Percentiles rank a stretch among this genome's conserved stretches.
These are phyloP conservation scores for Dipodascus albidus DNA, from an alignment of 805 yeast species.

Conservation along the genomic window DNA sequence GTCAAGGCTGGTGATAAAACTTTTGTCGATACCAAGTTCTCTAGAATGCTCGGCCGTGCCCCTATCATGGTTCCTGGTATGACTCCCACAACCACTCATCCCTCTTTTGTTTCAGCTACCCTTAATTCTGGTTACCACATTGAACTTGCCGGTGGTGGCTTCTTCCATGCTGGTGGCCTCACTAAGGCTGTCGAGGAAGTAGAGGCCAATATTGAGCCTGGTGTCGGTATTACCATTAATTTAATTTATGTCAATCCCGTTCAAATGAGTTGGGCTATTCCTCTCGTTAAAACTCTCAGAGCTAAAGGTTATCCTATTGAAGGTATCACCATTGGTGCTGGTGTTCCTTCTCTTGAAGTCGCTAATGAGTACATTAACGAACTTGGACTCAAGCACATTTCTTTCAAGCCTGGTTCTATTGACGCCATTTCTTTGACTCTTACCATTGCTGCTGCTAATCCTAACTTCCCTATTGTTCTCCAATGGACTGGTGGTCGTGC, in stretches of 20 bases:
- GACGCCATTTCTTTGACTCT: conserved; percentile 84
- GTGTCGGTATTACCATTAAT: conserved; percentile 84
- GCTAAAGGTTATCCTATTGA: conserved; percentile 91
- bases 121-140: conserved; percentile 94
- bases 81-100: conserved; percentile 97
- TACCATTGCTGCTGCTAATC: conserved; percentile 89
- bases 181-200: conserved; percentile 66
- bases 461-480: conserved; percentile 88
- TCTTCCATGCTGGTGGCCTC: conserved; percentile 64
- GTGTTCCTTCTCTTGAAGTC: conserved; percentile 96
- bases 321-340: conserved; percentile 96
- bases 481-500: conserved; percentile 99
- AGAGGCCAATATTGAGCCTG: conserved; percentile 60
- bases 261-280: conserved; percentile 98
- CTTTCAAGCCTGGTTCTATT: conserved; percentile 95
- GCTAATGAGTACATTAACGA: conserved; percentile 93
- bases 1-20: conserved; percentile 65
- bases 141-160: conserved; percentile 99
- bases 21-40: conserved; percentile 88
- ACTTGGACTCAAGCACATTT: conserved; percentile 84
- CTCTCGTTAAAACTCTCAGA: conserved; percentile 81
- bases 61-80: conserved; percentile 98
- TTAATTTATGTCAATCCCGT: conserved; percentile 94
- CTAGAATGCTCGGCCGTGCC: conserved; percentile 83
- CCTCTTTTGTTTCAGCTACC: conserved; percentile 88